phyloP scores from a whole-genome alignment of 345 rosid genomes.

The Nasturtium officinale region DNA sequence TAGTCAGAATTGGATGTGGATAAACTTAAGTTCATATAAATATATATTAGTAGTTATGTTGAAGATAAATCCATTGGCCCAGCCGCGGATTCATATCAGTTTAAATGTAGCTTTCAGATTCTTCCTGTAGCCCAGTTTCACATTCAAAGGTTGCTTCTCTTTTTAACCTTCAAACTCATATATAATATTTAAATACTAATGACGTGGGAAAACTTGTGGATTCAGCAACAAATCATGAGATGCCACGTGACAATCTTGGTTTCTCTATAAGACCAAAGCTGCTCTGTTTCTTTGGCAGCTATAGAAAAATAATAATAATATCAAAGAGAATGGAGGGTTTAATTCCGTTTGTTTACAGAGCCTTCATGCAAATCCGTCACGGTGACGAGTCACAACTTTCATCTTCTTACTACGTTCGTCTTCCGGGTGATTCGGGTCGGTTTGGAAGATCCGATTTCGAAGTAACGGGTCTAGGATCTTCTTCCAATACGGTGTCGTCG shows the following conservation, averaged over 20 bases:
- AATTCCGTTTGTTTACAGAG: constrained; percentile 68
- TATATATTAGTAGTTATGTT: not conserved
- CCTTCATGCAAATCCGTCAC: constrained; percentile 65
- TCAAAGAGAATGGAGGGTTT: constrained; percentile 72
- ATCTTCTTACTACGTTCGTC: constrained; percentile 75
- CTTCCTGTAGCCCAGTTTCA: constrained; percentile 31
- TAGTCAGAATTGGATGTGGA: constrained; percentile 15
- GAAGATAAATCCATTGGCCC: constrained; percentile 33
- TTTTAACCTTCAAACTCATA: constrained; percentile 20
- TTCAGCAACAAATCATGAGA: constrained; percentile 25
- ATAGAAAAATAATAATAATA: not conserved
- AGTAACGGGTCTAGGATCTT: constrained; percentile 40
- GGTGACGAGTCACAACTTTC: constrained; percentile 48
- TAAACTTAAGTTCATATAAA: constrained; percentile 2
- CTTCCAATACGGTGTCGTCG: constrained; percentile 35
- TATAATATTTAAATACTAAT: not conserved
- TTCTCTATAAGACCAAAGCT: constrained; percentile 12
- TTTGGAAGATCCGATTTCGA: constrained; percentile 56
- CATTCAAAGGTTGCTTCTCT: constrained; percentile 43
- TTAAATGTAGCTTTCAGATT: constrained; percentile 39
- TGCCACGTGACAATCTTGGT: constrained; percentile 18
- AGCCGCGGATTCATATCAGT: constrained; percentile 36
- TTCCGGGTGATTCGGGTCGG: constrained; percentile 85
- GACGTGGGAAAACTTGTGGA: constrained; percentile 39
- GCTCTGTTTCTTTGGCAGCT: constrained; percentile 17